These are phyloP conservation scores for Aegilops bicornis DNA, from an alignment of 176 grass and related monocot genomes.

Conservation along the genomic window DNA sequence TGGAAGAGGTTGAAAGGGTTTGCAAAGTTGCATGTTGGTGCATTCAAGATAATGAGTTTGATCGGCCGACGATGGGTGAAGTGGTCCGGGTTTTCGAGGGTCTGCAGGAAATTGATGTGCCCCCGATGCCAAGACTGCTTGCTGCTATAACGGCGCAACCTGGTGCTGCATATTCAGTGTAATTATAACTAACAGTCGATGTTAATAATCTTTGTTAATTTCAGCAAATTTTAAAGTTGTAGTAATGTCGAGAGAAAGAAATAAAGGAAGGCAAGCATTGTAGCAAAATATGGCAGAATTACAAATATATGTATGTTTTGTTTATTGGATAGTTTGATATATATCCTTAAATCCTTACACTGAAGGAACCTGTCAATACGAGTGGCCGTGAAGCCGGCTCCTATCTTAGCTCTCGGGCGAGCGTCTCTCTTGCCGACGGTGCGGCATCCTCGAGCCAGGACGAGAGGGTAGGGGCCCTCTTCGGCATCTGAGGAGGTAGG, in stretches of 20 bases:
- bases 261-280: background rate
- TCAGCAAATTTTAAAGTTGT: background rate
- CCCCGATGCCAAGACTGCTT: background rate
- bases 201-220: background rate
- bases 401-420: no score
- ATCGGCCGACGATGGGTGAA: constrained; percentile 1
- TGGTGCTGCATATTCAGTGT: background rate
- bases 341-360: background rate
- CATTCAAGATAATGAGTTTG: constrained; percentile 6
- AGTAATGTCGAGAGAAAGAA: background rate
- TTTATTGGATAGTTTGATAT: background rate
- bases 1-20: background rate
- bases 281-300: background rate
- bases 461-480: no score
- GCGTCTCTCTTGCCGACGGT: no score
- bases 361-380: background rate
- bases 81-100: background rate
- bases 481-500: no score
- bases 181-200: background rate
- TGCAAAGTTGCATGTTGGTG: constrained; percentile 12
- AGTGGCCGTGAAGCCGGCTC: no score
- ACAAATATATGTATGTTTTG: background rate
- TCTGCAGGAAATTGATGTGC: background rate
- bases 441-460: no score
- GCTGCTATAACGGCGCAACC: background rate